phyloP scores from a whole-genome alignment of 2,329 filamentous ascomycete species.

The Periconia macrospinosa region DNA sequence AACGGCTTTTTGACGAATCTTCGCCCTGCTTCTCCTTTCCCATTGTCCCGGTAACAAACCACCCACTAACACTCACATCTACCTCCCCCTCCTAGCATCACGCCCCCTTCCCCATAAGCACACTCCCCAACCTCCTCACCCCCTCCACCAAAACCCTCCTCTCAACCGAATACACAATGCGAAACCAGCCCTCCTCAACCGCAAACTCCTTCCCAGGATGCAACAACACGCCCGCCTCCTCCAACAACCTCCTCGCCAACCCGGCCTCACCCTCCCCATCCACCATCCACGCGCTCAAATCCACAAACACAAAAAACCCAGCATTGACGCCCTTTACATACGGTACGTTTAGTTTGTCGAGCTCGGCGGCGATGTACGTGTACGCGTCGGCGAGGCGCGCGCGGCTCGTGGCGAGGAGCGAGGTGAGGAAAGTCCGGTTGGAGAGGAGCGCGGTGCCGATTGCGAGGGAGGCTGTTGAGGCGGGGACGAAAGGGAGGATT shows the following conservation, averaged over 20 bases:
- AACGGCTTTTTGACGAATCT: too few relatives aligned
- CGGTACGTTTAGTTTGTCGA: slow-evolving; percentile 36
- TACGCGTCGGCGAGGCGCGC: slow-evolving; percentile 20
- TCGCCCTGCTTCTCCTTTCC: too few relatives aligned
- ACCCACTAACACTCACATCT: too few relatives aligned
- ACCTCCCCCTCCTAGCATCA: too few relatives aligned
- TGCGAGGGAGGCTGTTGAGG: background rate
- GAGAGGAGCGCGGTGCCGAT: slow-evolving; percentile 4
- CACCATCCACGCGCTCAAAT: slow-evolving; percentile 27
- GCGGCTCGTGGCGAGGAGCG: background rate
- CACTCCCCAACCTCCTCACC: background rate
- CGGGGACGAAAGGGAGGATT: slow-evolving; percentile 5
- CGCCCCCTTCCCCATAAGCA: too few relatives aligned
- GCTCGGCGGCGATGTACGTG: slow-evolving; percentile 11
- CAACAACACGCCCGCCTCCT: slow-evolving; percentile 51
- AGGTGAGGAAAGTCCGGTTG: background rate
- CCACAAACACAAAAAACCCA: slow-evolving; percentile 51
- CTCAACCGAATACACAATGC: slow-evolving; percentile 50
- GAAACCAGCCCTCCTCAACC: slow-evolving; percentile 54
- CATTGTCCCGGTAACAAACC: too few relatives aligned
- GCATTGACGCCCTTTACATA: slow-evolving; percentile 45
- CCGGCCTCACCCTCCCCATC: slow-evolving; percentile 48
- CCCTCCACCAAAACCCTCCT: background rate
- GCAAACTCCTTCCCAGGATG: slow-evolving; percentile 52
- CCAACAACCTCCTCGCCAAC: slow-evolving; percentile 48